Percentiles rank a stretch among this genome's conserved stretches.
phyloP scores from a whole-genome alignment of 495 filamentous ascomycete genomes.

The Neurospora sp. region DNA sequence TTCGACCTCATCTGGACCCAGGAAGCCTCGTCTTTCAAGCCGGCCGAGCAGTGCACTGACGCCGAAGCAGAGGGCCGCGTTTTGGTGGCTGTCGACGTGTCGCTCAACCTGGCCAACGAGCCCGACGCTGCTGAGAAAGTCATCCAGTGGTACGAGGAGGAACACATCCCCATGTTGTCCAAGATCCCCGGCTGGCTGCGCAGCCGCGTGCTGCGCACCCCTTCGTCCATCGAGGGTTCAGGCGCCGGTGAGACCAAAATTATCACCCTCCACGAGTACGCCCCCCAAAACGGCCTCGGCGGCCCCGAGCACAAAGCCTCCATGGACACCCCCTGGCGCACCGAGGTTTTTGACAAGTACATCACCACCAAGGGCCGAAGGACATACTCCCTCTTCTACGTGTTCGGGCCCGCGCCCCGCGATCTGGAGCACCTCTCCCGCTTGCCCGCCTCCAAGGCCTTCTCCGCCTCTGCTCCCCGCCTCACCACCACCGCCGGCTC shows the following conservation, averaged over 20 bases:
- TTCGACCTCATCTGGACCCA: conserved; percentile 51
- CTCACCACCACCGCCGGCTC: conserved; percentile 34
- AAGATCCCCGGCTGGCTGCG: conserved; percentile 70
- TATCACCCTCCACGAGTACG: conserved; percentile 63
- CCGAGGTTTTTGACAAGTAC: conserved; percentile 44
- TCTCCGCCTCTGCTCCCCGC: conserved; percentile 42
- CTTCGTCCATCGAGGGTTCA: conserved; percentile 30
- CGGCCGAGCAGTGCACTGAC: conserved; percentile 49
- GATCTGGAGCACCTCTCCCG: conserved; percentile 44
- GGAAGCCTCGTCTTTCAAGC: conserved; percentile 42
- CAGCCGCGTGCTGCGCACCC: conserved; percentile 52
- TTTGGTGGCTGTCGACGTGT: conserved; percentile 50
- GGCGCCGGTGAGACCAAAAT: conserved; percentile 33
- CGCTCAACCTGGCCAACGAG: conserved; percentile 40
- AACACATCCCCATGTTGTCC: conserved; percentile 60
- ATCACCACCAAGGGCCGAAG: conserved; percentile 47
- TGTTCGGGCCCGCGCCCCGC: conserved; percentile 64
- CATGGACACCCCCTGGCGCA: conserved; percentile 46
- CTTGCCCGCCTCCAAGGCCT: conserved; percentile 26
- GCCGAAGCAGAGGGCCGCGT: conserved; percentile 50
- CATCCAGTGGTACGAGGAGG: conserved; percentile 58
- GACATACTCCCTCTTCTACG: conserved; percentile 63
- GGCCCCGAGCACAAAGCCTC: conserved; percentile 54
- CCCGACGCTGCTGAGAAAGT: conserved; percentile 44
- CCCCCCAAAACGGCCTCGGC: conserved; percentile 50